phyloP scores from a whole-genome alignment of 495 filamentous ascomycete species.

The Bathelium albidoporum region DNA sequence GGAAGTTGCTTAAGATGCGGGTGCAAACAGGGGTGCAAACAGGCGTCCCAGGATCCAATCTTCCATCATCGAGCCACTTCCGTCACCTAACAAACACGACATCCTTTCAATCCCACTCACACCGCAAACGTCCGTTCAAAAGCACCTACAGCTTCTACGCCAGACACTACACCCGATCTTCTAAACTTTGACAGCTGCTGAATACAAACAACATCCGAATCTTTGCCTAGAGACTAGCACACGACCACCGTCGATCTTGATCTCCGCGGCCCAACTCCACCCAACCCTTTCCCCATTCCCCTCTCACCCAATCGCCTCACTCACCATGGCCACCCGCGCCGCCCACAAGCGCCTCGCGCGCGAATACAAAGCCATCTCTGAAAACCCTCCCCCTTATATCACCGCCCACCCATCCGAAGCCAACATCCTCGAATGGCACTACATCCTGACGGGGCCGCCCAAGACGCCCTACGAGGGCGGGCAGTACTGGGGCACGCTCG shows the following conservation, averaged over 20 bases:
- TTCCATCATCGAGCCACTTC: neutral
- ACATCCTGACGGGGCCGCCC: constrained; percentile 93
- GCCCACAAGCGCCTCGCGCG: constrained; percentile 55
- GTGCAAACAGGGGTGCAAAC: neutral
- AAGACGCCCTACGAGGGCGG: constrained; percentile 87
- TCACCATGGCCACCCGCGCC: constrained; percentile 29
- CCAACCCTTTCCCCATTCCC: neutral
- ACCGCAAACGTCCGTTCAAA: neutral
- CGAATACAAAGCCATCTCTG: constrained; percentile 85
- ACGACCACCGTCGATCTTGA: constrained; percentile 6
- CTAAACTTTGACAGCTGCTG: too few relatives aligned
- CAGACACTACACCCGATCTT: neutral
- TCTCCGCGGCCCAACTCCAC: neutral
- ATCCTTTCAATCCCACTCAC: neutral
- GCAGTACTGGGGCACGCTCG: constrained; percentile 95
- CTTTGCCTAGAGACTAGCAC: neutral
- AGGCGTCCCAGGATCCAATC: neutral
- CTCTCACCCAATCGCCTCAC: neutral
- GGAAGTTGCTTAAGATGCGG: neutral
- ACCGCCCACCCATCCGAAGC: constrained; percentile 84
- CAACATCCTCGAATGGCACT: constrained; percentile 99
- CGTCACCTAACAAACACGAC: neutral
- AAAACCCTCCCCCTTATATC: constrained; percentile 90
- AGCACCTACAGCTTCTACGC: neutral
- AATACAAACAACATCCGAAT: neutral